These are phyloP conservation scores for Neonectria coccinea DNA, from an alignment of 2,329 filamentous ascomycete genomes.

Conservation along the genomic window DNA sequence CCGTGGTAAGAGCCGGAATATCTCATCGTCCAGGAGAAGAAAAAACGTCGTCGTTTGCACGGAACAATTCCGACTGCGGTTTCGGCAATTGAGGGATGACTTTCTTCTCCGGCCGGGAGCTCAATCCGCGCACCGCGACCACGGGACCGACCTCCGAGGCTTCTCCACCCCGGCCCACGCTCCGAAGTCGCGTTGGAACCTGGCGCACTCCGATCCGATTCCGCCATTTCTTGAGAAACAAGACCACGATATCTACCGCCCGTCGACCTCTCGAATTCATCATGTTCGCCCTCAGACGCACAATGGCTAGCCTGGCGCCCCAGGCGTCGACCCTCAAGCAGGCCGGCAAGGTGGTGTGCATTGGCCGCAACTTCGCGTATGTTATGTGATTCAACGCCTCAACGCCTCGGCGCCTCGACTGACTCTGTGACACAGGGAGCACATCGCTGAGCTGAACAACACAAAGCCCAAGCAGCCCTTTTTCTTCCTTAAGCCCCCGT, in stretches of 20 bases:
- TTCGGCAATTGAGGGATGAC: neutral
- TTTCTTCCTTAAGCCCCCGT: slow-evolving; percentile 97
- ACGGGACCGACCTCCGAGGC: slow-evolving; percentile 42
- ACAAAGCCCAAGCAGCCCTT: slow-evolving; percentile 92
- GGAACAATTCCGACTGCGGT: slow-evolving; percentile 8
- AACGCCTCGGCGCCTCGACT: slow-evolving; percentile 31
- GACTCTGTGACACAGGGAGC: slow-evolving; percentile 70
- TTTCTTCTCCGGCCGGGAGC: neutral
- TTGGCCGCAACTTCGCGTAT: slow-evolving; percentile 95
- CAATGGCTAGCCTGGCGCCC: slow-evolving; percentile 55
- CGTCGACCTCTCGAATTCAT: slow-evolving; percentile 19
- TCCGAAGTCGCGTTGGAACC: slow-evolving; percentile 36
- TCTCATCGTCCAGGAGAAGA: neutral
- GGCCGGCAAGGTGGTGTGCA: slow-evolving; percentile 86
- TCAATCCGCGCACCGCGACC: slow-evolving; percentile 19
- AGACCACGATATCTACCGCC: slow-evolving; percentile 7
- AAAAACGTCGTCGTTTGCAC: neutral
- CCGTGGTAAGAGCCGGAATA: neutral
- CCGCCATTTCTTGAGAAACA: slow-evolving; percentile 13
- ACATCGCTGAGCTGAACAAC: slow-evolving; percentile 92
- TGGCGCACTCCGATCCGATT: slow-evolving; percentile 8
- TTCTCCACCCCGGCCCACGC: slow-evolving; percentile 37
- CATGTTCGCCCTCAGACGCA: slow-evolving; percentile 54
- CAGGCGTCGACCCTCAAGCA: slow-evolving; percentile 60
- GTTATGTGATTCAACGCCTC: slow-evolving; percentile 60